These are phyloP conservation scores for Stagonosporopsis cucurbitacearum DNA, from an alignment of 2,329 filamentous ascomycete genomes.

Conservation along the genomic window DNA sequence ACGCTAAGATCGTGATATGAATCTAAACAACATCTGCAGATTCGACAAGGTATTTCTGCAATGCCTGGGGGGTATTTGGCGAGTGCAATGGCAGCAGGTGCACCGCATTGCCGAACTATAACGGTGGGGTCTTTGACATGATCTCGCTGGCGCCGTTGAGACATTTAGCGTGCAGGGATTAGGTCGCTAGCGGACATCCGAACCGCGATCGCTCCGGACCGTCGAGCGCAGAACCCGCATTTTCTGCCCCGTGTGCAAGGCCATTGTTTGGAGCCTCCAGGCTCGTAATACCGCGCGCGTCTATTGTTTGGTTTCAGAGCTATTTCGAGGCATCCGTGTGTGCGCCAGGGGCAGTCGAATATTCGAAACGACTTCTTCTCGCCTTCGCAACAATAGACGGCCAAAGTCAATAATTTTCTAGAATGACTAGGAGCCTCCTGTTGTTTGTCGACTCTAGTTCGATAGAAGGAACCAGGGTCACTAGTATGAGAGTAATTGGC, in stretches of 20 bases:
- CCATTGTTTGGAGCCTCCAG: constrained; percentile 7
- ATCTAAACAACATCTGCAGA: constrained; percentile 2
- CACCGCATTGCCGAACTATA: not conserved
- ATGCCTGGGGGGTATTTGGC: not conserved
- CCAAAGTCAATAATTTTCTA: not conserved
- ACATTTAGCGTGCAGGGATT: constrained; percentile 10
- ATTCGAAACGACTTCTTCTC: constrained; percentile 4
- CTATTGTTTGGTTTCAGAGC: constrained; percentile 22
- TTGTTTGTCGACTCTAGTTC: not conserved
- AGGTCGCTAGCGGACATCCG: constrained; percentile 9
- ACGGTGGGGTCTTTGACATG: constrained; percentile 1
- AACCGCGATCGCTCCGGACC: constrained; percentile 19
- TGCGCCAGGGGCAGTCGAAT: not conserved
- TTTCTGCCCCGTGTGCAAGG: constrained; percentile 9
- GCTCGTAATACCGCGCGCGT: constrained; percentile 7
- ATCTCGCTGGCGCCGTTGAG: constrained; percentile 4
- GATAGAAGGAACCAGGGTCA: not conserved
- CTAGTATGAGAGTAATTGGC: constrained; percentile 9
- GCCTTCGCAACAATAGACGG: constrained; percentile 4
- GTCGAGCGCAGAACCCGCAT: constrained; percentile 7
- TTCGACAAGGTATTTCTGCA: not conserved
- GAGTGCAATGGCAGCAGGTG: not conserved
- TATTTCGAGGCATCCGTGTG: constrained; percentile 4
- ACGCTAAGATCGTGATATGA: constrained; percentile 8
- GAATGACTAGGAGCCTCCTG: not conserved